A percentile compares a stretch with the other conserved stretches of the same genome.
phyloP scores from a whole-genome alignment of 1,284 basidiomycete species.

The Inonotus obliquus region DNA sequence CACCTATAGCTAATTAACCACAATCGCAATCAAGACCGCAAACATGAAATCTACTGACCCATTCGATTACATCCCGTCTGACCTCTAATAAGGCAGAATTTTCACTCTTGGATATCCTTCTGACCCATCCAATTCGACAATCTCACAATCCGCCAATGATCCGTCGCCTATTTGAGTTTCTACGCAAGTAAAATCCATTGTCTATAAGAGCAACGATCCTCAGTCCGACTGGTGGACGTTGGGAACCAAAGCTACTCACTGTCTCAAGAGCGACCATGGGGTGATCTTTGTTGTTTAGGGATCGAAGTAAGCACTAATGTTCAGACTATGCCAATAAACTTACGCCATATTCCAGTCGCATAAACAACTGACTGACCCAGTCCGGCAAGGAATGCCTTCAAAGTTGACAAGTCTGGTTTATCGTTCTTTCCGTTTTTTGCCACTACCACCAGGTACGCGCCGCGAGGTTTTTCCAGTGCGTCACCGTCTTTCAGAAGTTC shows the following conservation, averaged over 20 bases:
- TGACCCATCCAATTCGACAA: conserved; percentile 49
- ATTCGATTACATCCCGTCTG: not conserved
- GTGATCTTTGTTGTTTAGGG: conserved; percentile 53
- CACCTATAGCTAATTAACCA: too few relatives aligned
- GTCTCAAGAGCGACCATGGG: conserved; percentile 77
- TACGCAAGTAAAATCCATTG: conserved; percentile 76
- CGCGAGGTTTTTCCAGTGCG: conserved; percentile 45
- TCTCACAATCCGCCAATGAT: conserved; percentile 69
- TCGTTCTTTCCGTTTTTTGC: conserved; percentile 73
- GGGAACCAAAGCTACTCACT: conserved; percentile 35
- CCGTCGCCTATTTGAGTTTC: conserved; percentile 83
- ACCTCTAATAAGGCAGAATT: conserved; percentile 23
- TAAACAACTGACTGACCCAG: conserved; percentile 83
- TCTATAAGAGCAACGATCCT: conserved; percentile 33
- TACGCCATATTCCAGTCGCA: conserved; percentile 81
- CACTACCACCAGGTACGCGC: conserved; percentile 77
- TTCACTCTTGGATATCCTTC: conserved; percentile 35
- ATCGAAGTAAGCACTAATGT: conserved; percentile 15
- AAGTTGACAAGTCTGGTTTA: conserved; percentile 65
- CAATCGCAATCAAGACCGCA: not conserved
- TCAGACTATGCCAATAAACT: conserved; percentile 32
- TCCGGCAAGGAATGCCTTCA: conserved; percentile 78
- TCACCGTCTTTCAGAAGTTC: conserved; percentile 32
- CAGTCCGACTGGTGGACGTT: conserved; percentile 2
- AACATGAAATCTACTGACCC: not conserved